Percentiles rank a stretch among this genome's conserved stretches.
These are phyloP conservation scores for Cajanus cajan DNA, from an alignment of 306 rosid genomes.

Conservation along the genomic window DNA sequence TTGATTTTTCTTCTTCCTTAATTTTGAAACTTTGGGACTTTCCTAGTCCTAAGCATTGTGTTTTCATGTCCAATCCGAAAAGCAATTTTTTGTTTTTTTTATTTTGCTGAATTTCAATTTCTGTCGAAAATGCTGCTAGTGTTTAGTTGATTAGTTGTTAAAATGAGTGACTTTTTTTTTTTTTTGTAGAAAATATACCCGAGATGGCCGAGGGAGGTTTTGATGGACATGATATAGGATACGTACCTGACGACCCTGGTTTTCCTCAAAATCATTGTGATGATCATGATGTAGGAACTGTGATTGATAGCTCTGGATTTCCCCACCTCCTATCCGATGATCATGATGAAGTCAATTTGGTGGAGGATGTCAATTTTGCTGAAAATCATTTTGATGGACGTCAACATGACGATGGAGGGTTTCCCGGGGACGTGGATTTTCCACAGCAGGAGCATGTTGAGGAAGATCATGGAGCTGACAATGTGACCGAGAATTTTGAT, in stretches of 20 bases:
- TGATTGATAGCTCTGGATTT: constrained; percentile 22
- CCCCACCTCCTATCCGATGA: constrained; percentile 25
- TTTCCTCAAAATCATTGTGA: constrained; percentile 25
- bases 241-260: constrained; percentile 34
- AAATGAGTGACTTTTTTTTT: neutral
- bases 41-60: neutral
- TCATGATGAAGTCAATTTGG: constrained; percentile 20
- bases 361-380: neutral
- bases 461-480: constrained; percentile 37
- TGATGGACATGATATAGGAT: constrained; percentile 33
- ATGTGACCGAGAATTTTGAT: constrained; percentile 25
- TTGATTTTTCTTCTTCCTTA: neutral
- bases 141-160: neutral
- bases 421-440: constrained; percentile 13
- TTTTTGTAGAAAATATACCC: constrained; percentile 15
- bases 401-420: constrained; percentile 29
- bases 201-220: constrained; percentile 34
- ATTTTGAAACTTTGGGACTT: neutral
- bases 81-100: neutral
- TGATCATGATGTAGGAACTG: constrained; percentile 30
- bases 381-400: constrained; percentile 20
- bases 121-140: neutral
- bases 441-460: constrained; percentile 30
- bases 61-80: neutral
- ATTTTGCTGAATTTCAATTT: neutral